phyloP scores from a whole-genome alignment of 108 stramenopile species.

The Stephanodiscus minutulus region DNA sequence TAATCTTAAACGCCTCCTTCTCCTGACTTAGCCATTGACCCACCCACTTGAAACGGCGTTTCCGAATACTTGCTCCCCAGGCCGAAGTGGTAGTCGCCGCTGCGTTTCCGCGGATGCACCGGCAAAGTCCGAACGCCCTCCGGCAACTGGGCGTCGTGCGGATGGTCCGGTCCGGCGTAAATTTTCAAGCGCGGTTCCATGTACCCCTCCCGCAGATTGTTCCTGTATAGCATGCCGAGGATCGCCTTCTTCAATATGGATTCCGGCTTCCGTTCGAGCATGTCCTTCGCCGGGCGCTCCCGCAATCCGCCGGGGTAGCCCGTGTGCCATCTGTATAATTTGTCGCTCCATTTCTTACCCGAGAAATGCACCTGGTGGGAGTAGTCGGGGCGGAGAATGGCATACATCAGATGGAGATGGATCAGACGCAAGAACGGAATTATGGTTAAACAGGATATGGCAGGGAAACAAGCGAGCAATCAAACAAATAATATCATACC shows the following conservation, averaged over 20 bases:
- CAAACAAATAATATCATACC: slow-evolving; percentile 38
- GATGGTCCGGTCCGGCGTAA: slow-evolving; percentile 82
- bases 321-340: slow-evolving; percentile 95
- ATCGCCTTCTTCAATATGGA: slow-evolving; percentile 81
- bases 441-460: background rate
- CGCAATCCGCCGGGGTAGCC: slow-evolving; percentile 95
- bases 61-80: slow-evolving; percentile 49
- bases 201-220: slow-evolving; percentile 73
- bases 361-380: slow-evolving; percentile 77
- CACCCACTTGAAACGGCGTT: slow-evolving; percentile 46
- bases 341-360: slow-evolving; percentile 91
- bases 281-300: slow-evolving; percentile 78
- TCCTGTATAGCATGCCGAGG: slow-evolving; percentile 87
- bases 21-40: slow-evolving; percentile 11
- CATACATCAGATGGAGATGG: too few species aligned
- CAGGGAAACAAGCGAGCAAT: background rate
- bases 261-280: slow-evolving; percentile 84
- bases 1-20: background rate
- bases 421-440: too few species aligned
- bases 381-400: too few species aligned
- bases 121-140: slow-evolving; percentile 28
- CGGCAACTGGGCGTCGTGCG: slow-evolving; percentile 78
- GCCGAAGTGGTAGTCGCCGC: slow-evolving; percentile 75
- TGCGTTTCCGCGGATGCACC: slow-evolving; percentile 54
- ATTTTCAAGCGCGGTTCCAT: slow-evolving; percentile 85